Percentiles rank a stretch among this genome's conserved stretches.
These are phyloP conservation scores for Lepidopterella palustris DNA, from an alignment of 495 filamentous ascomycete genomes.

Conservation along the genomic window DNA sequence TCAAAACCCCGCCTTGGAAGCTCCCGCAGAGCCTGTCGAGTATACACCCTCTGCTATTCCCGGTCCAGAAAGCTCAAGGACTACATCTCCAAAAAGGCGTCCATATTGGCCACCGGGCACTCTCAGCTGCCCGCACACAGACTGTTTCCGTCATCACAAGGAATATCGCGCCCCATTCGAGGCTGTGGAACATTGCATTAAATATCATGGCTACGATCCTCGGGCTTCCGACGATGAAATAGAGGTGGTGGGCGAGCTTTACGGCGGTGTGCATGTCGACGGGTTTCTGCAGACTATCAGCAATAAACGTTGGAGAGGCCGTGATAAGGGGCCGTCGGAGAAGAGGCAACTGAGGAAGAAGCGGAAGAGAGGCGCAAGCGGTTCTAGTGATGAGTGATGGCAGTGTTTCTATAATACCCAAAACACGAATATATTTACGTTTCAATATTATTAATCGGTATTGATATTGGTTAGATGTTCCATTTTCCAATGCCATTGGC, in stretches of 20 bases:
- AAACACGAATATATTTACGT: too few species aligned
- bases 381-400: background rate
- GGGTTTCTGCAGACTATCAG: slow-evolving; percentile 35
- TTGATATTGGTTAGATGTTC: too few species aligned
- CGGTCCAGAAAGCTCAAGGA: background rate
- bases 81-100: background rate
- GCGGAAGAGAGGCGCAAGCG: background rate
- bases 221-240: slow-evolving; percentile 21
- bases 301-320: slow-evolving; percentile 31
- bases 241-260: slow-evolving; percentile 2
- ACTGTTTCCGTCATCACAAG: slow-evolving; percentile 17
- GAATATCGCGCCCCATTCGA: slow-evolving; percentile 17
- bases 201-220: slow-evolving; percentile 23
- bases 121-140: slow-evolving; percentile 17
- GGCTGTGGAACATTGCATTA: slow-evolving; percentile 16
- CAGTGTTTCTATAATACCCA: too few species aligned
- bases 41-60: slow-evolving; percentile 14
- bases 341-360: slow-evolving; percentile 4
- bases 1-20: slow-evolving; percentile 10
- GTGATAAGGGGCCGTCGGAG: slow-evolving; percentile 3
- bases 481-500: too few species aligned
- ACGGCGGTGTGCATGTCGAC: slow-evolving; percentile 34
- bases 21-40: slow-evolving; percentile 2
- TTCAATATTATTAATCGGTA: too few species aligned
- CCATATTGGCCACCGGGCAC: slow-evolving; percentile 14